These are phyloP conservation scores for Colletotrichum sp. DNA, from an alignment of 2,329 filamentous ascomycete genomes.

Conservation along the genomic window DNA sequence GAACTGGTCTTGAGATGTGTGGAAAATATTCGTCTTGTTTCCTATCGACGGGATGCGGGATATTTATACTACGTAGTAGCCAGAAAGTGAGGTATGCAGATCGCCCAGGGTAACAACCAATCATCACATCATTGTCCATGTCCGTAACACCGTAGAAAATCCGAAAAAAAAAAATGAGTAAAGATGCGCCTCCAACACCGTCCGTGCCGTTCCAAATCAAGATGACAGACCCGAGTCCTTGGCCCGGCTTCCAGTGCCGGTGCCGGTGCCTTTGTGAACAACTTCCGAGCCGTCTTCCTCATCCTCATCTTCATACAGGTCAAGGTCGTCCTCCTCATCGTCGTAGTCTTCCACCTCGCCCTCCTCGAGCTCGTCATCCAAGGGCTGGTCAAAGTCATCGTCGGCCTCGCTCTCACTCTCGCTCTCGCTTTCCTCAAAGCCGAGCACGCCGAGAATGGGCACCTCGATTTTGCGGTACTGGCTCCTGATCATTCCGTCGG, in stretches of 20 bases:
- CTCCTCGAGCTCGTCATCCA: slow-evolving; percentile 30
- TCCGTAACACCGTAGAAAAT: neutral
- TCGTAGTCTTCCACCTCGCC: slow-evolving; percentile 30
- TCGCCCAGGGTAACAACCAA: slow-evolving; percentile 8
- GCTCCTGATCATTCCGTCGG: slow-evolving; percentile 53
- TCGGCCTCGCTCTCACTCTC: slow-evolving; percentile 34
- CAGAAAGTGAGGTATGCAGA: slow-evolving; percentile 14
- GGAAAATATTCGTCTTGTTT: slow-evolving; percentile 1
- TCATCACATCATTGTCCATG: slow-evolving; percentile 18
- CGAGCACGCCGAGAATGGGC: slow-evolving; percentile 48
- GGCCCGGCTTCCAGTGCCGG: slow-evolving; percentile 18
- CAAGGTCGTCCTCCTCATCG: slow-evolving; percentile 26
- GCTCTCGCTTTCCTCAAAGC: slow-evolving; percentile 49
- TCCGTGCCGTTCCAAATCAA: neutral
- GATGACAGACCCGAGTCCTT: slow-evolving; percentile 20
- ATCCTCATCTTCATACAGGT: slow-evolving; percentile 21
- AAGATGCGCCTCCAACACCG: neutral
- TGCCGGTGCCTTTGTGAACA: slow-evolving; percentile 17
- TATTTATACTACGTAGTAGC: neutral
- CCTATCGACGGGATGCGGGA: neutral
- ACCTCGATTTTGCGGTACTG: slow-evolving; percentile 51
- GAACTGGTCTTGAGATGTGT: neutral
- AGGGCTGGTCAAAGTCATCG: slow-evolving; percentile 27
- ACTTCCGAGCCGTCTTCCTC: slow-evolving; percentile 15
- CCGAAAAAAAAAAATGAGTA: neutral